A percentile compares a stretch with the other conserved stretches of the same genome.
Evolutionary conservation across 441 rosid genomes (phyloP).

Genomic region (Viola pubescens): DNA sequence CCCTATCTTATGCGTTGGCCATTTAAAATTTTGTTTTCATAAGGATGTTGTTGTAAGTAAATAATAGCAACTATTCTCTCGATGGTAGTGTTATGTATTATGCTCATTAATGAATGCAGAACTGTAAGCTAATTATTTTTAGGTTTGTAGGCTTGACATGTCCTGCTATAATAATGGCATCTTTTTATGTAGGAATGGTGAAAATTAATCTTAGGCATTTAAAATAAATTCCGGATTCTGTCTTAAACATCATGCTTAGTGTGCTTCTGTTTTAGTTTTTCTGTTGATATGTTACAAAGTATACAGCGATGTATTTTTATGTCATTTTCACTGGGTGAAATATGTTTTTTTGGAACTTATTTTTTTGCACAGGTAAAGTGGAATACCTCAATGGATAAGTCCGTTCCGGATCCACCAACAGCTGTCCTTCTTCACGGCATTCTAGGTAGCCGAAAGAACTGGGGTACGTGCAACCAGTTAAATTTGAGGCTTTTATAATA

Average conservation of each 20-base stretch:
- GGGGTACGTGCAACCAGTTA: conserved; percentile 46
- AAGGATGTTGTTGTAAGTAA: no score
- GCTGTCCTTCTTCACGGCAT: conserved; percentile 94
- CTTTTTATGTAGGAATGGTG: no score
- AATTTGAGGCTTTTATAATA: conserved; percentile 1
- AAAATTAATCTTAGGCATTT: no score
- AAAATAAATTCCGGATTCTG: no score
- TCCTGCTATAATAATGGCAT: not conserved
- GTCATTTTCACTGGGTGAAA: not conserved
- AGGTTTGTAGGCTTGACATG: not conserved
- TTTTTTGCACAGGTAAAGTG: conserved; percentile 59
- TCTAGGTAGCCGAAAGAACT: conserved; percentile 81
- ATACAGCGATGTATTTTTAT: not conserved
- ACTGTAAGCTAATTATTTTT: no score
- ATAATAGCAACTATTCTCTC: no score
- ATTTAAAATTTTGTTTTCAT: not conserved
- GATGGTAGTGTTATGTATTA: no score
- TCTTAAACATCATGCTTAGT: no score
- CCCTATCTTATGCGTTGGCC: not conserved
- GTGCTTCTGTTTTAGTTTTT: no score
- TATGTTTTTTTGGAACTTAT: not conserved
- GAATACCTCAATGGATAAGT: conserved; percentile 60
- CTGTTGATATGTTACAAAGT: no score
- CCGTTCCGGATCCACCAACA: conserved; percentile 77
- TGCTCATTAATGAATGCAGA: no score